These are phyloP conservation scores for Lecanicillium sp. DNA, from an alignment of 2,329 filamentous ascomycete species.

Conservation along the genomic window DNA sequence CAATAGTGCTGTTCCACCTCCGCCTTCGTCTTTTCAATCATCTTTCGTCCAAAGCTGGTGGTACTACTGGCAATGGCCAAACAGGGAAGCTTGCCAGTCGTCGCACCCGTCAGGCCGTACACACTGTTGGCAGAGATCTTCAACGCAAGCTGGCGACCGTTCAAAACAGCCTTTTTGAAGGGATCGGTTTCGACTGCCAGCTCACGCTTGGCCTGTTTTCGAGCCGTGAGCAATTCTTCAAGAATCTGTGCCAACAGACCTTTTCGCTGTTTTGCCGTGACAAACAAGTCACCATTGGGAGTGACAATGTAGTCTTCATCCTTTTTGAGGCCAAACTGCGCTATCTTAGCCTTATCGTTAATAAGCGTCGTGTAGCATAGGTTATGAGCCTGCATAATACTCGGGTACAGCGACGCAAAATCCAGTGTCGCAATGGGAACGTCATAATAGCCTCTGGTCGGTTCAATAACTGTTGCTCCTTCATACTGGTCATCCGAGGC, in stretches of 20 bases:
- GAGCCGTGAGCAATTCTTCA: conserved; percentile 81
- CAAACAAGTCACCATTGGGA: conserved; percentile 89
- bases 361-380: conserved; percentile 94
- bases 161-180: conserved; percentile 96
- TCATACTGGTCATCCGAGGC: conserved; percentile 83
- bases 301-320: conserved; percentile 96
- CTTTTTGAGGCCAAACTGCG: conserved; percentile 69
- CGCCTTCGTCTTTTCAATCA: conserved; percentile 98
- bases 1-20: conserved; percentile 88
- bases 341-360: conserved; percentile 63
- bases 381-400: conserved; percentile 98
- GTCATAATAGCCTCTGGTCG: conserved; percentile 85
- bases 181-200: conserved; percentile 82
- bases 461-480: conserved; percentile 96
- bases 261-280: conserved; percentile 80
- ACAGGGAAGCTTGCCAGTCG: conserved; percentile 91
- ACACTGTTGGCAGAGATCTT: conserved; percentile 98
- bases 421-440: conserved; percentile 94
- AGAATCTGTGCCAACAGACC: conserved; percentile 91
- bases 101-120: conserved; percentile 94
- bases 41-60: conserved; percentile 92
- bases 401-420: conserved; percentile 97
- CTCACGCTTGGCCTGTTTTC: conserved; percentile 92
- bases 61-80: conserved; percentile 93
- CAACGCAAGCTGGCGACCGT: conserved; percentile 91